Evolutionary conservation across 1,284 basidiomycete genomes (phyloP), one percentile per base, ranked within the genome.

Genomic region (Golubevia pallescens): DNA sequence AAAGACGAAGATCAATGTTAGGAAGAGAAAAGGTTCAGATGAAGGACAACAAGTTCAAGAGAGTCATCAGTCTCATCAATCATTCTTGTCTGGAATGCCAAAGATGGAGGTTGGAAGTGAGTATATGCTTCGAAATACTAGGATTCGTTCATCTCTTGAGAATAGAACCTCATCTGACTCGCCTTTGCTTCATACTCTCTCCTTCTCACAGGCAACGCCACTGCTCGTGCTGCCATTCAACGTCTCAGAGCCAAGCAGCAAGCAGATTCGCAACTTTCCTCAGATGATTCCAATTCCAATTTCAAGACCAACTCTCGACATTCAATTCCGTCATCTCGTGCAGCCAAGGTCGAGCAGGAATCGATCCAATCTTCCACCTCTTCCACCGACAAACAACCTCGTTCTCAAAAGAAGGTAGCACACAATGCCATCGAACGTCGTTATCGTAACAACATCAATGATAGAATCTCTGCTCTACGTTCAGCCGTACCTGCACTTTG

Each of bases 401-500:
- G 28, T 28, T 54, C 60, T 61, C 62, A 64, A 59, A 79, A 79
- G 20, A 83, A 83, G 63, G 77, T 80, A n/a, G n/a, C 81, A 0
- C 81, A 83, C 67, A 83, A 83, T 60, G 81, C 78, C 32, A 83
- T 83, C 62, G 81, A 83, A 61, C 69, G 81, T 16, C 71, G 80
- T 13, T 83, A 83, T 48, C 79, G 81, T 32, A 83, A 81, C 76
- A 83, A 83, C 65, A 83, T 83, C 62, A 83, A 83, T 62, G 81
- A 81, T 65, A 73, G 81, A 42, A 81, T 83, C 52, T 74, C 80
- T 14, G 76, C 78, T n/a, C 76, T 83, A 54, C 91, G 92, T 64
- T 90, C 90, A 77, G 91, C 93, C 8, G 93, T 94, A 1, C 93
- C 93, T 1, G 93, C 93, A 0, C 88, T 94, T 42, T 90, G 75